Percentiles rank a stretch among this genome's conserved stretches.
Conservation (phyloP, 345 rosid genomes). For the Rhizophora apiculata region DNA sequence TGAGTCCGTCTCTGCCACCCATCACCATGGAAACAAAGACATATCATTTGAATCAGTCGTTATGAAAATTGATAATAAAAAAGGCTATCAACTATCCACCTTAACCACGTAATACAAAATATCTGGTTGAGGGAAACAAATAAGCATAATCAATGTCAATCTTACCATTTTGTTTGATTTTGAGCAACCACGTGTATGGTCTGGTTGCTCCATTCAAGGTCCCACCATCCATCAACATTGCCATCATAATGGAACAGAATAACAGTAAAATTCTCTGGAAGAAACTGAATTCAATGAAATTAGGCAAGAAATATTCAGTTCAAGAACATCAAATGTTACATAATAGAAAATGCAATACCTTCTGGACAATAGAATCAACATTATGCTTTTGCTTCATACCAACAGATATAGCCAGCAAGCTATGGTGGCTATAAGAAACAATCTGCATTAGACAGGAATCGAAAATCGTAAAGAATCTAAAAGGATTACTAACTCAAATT, state of each 20-base stretch:
- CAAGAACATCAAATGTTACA: constrained; percentile 6
- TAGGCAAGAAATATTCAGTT: constrained; percentile 25
- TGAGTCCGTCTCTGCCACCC: background rate
- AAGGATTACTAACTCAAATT: background rate
- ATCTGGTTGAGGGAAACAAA: background rate
- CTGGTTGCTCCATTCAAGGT: constrained; percentile 71
- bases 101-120: background rate
- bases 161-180: constrained; percentile 94
- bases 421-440: constrained; percentile 34
- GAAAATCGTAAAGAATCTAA: constrained; percentile 9
- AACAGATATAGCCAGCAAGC: constrained; percentile 87
- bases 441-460: constrained; percentile 34
- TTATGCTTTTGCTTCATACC: constrained; percentile 81
- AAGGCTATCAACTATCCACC: background rate
- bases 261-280: constrained; percentile 80
- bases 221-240: constrained; percentile 75
- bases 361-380: constrained; percentile 68
- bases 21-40: background rate
- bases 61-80: background rate
- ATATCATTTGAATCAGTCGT: background rate
- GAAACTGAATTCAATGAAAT: constrained; percentile 72
- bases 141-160: constrained; percentile 2
- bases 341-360: constrained; percentile 45
- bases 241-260: constrained; percentile 95
- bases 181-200: constrained; percentile 85